Conservation (phyloP, 1,139 yeast species). For the Lodderomyces elongisporus region DNA sequence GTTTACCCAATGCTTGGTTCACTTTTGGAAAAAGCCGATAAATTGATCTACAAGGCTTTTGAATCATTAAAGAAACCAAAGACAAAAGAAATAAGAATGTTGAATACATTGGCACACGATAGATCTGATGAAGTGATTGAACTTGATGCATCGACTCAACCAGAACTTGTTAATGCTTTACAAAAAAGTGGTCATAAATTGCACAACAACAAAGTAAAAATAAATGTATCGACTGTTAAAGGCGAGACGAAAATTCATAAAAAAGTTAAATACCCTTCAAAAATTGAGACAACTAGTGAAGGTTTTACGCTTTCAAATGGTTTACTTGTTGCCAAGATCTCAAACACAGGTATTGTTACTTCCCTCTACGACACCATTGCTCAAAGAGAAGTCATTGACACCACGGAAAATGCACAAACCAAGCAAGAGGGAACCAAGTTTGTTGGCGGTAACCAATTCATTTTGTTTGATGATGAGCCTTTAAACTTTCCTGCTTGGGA, state of each 20-base stretch:
- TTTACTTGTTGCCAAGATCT: conserved; percentile 52
- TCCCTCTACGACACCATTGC: conserved; percentile 60
- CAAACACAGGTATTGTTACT: conserved; percentile 57
- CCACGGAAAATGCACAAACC: conserved; percentile 43
- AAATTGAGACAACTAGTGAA: conserved; percentile 36
- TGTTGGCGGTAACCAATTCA: conserved; percentile 70
- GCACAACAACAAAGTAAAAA: conserved; percentile 7
- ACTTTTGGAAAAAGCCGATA: conserved; percentile 50
- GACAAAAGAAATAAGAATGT: conserved; percentile 5
- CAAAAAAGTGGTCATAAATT: conserved; percentile 3
- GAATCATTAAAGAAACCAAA: conserved; percentile 9
- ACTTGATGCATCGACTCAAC: conserved; percentile 15
- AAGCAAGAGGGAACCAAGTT: conserved; percentile 23
- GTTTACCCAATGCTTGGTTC: conserved; percentile 73
- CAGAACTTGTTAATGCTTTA: conserved; percentile 10
- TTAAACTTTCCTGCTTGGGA: conserved; percentile 96
- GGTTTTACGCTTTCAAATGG: conserved; percentile 56
- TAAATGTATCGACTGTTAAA: conserved; percentile 13
- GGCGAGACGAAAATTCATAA: conserved; percentile 16
- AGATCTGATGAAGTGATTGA: conserved; percentile 48
- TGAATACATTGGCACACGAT: conserved; percentile 69
- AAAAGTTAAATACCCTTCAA: conserved; percentile 39
- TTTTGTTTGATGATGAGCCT: conserved; percentile 85
- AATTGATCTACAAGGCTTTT: conserved; percentile 51
- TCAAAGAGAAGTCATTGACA: conserved; percentile 65